phyloP scores from a whole-genome alignment of 2,329 filamentous ascomycete genomes.

The Hypoxylon sp. region DNA sequence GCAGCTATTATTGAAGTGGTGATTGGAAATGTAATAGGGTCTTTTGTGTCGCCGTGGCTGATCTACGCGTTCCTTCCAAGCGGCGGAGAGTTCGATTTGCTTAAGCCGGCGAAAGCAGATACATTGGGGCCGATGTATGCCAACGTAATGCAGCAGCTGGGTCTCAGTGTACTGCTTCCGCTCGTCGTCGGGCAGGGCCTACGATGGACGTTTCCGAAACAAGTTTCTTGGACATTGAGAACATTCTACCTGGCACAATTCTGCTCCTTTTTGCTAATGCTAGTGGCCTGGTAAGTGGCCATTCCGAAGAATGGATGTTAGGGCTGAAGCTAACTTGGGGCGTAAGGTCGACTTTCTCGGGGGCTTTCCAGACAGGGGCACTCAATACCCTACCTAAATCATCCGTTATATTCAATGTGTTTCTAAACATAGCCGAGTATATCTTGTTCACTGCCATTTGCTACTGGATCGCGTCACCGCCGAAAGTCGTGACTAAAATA shows the following conservation, averaged over 20 bases:
- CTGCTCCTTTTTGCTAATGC: slow-evolving; percentile 63
- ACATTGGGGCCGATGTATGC: slow-evolving; percentile 74
- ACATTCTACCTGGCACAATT: slow-evolving; percentile 68
- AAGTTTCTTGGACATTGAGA: slow-evolving; percentile 68
- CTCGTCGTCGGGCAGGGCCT: slow-evolving; percentile 73
- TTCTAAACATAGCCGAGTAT: slow-evolving; percentile 77
- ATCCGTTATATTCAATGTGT: slow-evolving; percentile 76
- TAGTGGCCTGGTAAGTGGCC: slow-evolving; percentile 64
- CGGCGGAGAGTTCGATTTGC: slow-evolving; percentile 67
- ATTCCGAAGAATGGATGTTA: not conserved
- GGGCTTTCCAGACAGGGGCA: slow-evolving; percentile 74
- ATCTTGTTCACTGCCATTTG: slow-evolving; percentile 75
- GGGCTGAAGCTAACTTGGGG: slow-evolving; percentile 47
- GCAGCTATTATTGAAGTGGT: slow-evolving; percentile 78
- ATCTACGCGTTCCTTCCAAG: slow-evolving; percentile 73
- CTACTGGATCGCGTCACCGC: slow-evolving; percentile 65
- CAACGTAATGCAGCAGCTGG: slow-evolving; percentile 77
- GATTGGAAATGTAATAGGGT: slow-evolving; percentile 77
- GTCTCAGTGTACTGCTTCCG: slow-evolving; percentile 76
- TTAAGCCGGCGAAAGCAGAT: slow-evolving; percentile 68
- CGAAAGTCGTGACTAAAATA: slow-evolving; percentile 52
- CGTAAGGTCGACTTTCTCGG: slow-evolving; percentile 76
- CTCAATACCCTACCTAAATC: slow-evolving; percentile 70
- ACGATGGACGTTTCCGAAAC: slow-evolving; percentile 65
- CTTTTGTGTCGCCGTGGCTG: slow-evolving; percentile 76